phyloP scores from a whole-genome alignment of 352 stramenopile genomes.

The Pythium periplocum region DNA sequence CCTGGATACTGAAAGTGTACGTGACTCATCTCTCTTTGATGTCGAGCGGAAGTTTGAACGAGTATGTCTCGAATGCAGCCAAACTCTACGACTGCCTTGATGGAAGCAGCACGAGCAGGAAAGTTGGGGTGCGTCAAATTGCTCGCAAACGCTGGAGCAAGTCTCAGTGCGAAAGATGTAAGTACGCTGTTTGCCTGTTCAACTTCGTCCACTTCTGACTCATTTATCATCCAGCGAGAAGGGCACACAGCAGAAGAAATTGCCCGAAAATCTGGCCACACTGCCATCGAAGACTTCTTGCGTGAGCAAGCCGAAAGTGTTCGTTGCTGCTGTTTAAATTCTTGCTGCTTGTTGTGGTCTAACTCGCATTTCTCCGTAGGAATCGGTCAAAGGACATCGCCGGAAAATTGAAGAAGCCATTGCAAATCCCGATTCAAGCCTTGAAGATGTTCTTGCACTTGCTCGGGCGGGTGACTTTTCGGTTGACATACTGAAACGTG shows the following conservation, averaged over 20 bases:
- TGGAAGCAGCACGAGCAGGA: slow-evolving; percentile 79
- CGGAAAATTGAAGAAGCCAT: slow-evolving; percentile 82
- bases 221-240: slow-evolving; percentile 39
- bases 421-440: slow-evolving; percentile 41
- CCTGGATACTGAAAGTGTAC: slow-evolving; percentile 75
- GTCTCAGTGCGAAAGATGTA: slow-evolving; percentile 73
- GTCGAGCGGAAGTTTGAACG: not conserved
- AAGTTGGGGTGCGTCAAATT: slow-evolving; percentile 74
- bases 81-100: slow-evolving; percentile 83
- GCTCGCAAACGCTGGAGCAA: slow-evolving; percentile 62
- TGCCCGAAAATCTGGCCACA: slow-evolving; percentile 45
- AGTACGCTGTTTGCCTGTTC: slow-evolving; percentile 7
- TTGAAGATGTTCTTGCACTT: slow-evolving; percentile 61
- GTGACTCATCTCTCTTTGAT: slow-evolving; percentile 8
- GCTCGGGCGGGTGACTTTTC: slow-evolving; percentile 60
- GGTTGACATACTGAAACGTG: slow-evolving; percentile 71
- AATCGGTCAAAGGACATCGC: slow-evolving; percentile 82
- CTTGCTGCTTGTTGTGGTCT: not conserved
- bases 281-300: slow-evolving; percentile 74
- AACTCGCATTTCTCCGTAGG: slow-evolving; percentile 21
- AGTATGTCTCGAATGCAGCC: slow-evolving; percentile 26
- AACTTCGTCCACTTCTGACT: slow-evolving; percentile 2
- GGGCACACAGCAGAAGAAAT: slow-evolving; percentile 71
- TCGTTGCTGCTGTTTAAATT: slow-evolving; percentile 13
- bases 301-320: slow-evolving; percentile 80